Evolutionary conservation across 2,329 filamentous ascomycete genomes (phyloP), one percentile per base, ranked within the genome.

Genomic region (Phialemoniopsis sp.): DNA sequence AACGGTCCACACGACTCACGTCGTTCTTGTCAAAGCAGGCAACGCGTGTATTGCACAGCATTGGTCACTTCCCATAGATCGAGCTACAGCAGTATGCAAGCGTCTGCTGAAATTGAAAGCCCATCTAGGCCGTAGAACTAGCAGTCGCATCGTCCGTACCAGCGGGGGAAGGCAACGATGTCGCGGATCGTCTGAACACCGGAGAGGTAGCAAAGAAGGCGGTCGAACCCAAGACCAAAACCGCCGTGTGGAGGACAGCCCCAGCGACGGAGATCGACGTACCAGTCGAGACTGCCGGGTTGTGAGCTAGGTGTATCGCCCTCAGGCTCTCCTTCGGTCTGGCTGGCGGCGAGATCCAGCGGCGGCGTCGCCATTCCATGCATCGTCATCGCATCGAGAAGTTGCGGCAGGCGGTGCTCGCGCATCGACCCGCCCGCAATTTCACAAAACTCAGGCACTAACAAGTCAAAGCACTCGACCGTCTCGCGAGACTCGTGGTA

Each of bases 211-310:
- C 85, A 83, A 51, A 95, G 63, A 46, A 95, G 73, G 40, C 90
- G 79, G 68, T 96, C 90, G 57, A 95, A 94, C 8, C 90, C 90
- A 41, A 96, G 62, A 3, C 90, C 90, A 57, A 95, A 96, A 1
- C 90, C 90, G 32, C 90, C 90, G 54, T 95, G 90, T 29, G 89
- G 89, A 40, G 89, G 87, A 50, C 85, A 90, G n/a, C 90, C 90
- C 78, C 89, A 96, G 49, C 85, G 82, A 44, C 90, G 81, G 44
- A 96, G 73, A 59, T 96, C 89, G 17, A 88, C 70, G 58, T 95
- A 96, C 90, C 90, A 96, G 49, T 84, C 78, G 39, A 95, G 62
- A 44, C 68, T 67, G 39, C 54, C 54, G 33, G 41, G 49, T 38
- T 26, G 21, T 6, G 21, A 26, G 21, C 6, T 26, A 26, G 21